These are phyloP conservation scores for Rhododendron henanense DNA, from an alignment of 148 eudicot genomes.

Conservation along the genomic window DNA sequence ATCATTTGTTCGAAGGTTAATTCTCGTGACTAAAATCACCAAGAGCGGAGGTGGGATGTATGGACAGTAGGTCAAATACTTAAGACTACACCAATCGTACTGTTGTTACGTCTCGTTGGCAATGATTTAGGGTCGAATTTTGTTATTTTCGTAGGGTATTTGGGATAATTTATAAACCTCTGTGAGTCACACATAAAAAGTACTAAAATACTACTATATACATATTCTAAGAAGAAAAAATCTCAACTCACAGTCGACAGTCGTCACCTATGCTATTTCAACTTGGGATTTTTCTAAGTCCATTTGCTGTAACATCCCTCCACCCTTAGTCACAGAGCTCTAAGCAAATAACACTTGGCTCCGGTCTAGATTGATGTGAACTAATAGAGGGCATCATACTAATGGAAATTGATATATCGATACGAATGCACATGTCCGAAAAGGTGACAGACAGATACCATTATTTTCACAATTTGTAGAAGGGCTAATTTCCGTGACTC, in stretches of 20 bases:
- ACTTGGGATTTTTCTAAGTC: background rate
- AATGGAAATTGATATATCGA: background rate
- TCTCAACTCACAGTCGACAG: background rate
- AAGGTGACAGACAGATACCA: background rate
- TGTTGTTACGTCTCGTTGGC: background rate
- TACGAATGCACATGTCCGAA: background rate
- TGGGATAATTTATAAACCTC: background rate
- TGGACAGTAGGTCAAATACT: background rate
- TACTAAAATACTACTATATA: too few relatives aligned
- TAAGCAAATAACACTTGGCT: background rate
- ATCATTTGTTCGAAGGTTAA: background rate
- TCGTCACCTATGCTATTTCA: too few relatives aligned
- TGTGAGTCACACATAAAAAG: background rate
- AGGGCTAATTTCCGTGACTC: background rate
- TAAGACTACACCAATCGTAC: background rate
- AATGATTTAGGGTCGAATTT: background rate
- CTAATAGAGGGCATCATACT: background rate
- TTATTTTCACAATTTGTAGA: background rate
- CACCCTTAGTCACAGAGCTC: background rate
- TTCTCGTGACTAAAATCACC: background rate
- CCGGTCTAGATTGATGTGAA: background rate
- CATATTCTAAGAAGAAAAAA: too few relatives aligned
- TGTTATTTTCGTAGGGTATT: background rate
- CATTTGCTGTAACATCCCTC: background rate
- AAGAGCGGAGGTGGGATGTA: background rate